Evolutionary conservation across 129 eudicot genomes (phyloP).

Genomic region (Mikania micrantha): DNA sequence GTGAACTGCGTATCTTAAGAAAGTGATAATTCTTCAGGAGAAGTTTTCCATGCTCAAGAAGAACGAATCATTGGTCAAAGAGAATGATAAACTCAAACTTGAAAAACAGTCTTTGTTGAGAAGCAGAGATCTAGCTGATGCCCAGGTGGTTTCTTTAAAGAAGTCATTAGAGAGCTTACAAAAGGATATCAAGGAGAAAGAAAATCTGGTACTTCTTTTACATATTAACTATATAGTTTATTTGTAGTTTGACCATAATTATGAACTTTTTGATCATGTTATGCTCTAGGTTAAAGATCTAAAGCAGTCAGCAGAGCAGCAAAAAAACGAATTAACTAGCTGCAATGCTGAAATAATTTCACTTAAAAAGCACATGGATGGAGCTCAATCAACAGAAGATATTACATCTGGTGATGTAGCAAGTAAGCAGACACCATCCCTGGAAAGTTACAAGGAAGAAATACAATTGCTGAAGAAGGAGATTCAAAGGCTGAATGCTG

Average conservation of each 20-base stretch:
- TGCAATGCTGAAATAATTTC: slow-evolving; percentile 87
- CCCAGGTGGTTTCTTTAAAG: slow-evolving; percentile 53
- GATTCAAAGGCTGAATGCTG: slow-evolving; percentile 41
- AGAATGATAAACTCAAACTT: slow-evolving; percentile 51
- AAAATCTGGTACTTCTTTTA: slow-evolving; percentile 41
- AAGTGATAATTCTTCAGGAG: slow-evolving; percentile 51
- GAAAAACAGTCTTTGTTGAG: slow-evolving; percentile 51
- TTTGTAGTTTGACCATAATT: slow-evolving; percentile 10
- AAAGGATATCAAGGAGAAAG: slow-evolving; percentile 79
- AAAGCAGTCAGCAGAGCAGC: slow-evolving; percentile 58
- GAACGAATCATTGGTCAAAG: slow-evolving; percentile 61
- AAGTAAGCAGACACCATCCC: slow-evolving; percentile 34
- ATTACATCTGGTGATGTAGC: slow-evolving; percentile 28
- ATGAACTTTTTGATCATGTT: slow-evolving; percentile 5
- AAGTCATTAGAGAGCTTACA: slow-evolving; percentile 70
- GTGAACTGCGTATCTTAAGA: slow-evolving; percentile 16
- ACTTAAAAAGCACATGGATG: slow-evolving; percentile 72
- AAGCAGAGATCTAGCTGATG: slow-evolving; percentile 69
- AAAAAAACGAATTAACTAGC: slow-evolving; percentile 64
- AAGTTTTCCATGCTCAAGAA: slow-evolving; percentile 70
- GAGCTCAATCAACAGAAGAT: slow-evolving; percentile 37
- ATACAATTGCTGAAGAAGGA: slow-evolving; percentile 41
- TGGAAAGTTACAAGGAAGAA: slow-evolving; percentile 47
- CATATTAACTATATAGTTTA: slow-evolving; percentile 9
- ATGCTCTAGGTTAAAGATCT: slow-evolving; percentile 51